Base-by-base conservation (phyloP, 1,284 basidiomycete species). In the Hypsizygus ulmarius region DNA sequence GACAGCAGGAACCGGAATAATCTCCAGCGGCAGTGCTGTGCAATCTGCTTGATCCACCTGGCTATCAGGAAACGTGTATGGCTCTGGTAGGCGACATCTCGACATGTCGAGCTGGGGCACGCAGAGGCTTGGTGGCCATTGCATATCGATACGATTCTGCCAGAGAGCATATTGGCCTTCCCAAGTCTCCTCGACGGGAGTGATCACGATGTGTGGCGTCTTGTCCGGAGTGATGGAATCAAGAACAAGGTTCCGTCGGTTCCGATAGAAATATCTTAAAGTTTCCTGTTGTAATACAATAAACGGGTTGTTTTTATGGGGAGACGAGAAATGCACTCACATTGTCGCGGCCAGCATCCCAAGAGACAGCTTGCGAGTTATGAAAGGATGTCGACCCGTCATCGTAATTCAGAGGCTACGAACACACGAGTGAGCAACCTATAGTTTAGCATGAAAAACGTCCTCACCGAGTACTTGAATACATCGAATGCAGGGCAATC, bases 151-250 rank as follows among this genome's bases (percentile, higher is more conserved):
- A 38, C 64, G 54, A 47, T 76, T 77, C 18, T 57, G 51, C 54
- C 63, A 64, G 6, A 59, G 58, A 4, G 60, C 64, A 43, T 62
- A 65, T 38, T 65, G 64, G 44, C 68, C 68, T 35, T 72, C 63
- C 52, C 56, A 63, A 3, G 51, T 64, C 39, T 69, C 67, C 42
- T 67, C 60, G 36, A 72, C 67, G 30, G 72, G 71, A 12, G 75
- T 72, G 39, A 79, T 70, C 43, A 77, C 74, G 44, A 81, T 75
- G 59, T 77, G 74, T 0, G 77, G 77, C 0, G 65, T 56, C 10
- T 60, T 35, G 5, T 64, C 50, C 10, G 68, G 69, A 30, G 34
- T 44, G 21, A 52, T 49, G 16, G 67, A 71, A 44, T 68, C 64
- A 9, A 67, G 43, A n/a, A 68, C 61, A 18, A 71, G 62, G 49